Conservation (phyloP, 305 asterid species). For the Fraxinus latifolia region DNA sequence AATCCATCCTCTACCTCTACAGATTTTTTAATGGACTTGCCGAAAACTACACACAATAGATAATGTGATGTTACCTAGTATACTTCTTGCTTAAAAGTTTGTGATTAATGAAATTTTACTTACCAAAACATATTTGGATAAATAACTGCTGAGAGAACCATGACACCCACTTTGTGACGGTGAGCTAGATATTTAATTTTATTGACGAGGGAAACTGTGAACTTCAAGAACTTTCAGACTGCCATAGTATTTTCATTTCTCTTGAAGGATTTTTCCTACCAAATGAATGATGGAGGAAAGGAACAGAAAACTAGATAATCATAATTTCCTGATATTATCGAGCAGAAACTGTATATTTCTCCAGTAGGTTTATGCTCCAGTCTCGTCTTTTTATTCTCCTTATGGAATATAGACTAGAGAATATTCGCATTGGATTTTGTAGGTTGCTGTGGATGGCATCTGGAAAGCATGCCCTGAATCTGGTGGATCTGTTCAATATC, state of each 20-base stretch:
- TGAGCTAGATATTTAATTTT: not conserved
- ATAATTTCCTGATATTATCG: not conserved
- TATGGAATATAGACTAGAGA: not conserved
- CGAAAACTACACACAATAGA: not conserved
- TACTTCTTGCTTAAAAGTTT: not conserved
- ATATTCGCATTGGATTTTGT: not conserved
- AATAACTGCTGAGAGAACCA: not conserved
- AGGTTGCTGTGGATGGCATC: conserved; percentile 94
- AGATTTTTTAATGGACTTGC: not conserved
- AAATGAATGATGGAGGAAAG: not conserved
- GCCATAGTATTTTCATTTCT: not conserved
- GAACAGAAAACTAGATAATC: conserved; percentile 5
- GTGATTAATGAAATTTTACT: not conserved
- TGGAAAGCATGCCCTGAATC: conserved; percentile 88
- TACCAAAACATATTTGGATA: not conserved
- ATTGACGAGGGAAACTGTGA: not conserved
- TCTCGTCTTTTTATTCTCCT: not conserved
- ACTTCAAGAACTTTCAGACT: not conserved
- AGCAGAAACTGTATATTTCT: not conserved
- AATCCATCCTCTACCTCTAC: not conserved
- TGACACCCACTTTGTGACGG: not conserved
- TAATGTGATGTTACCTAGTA: not conserved
- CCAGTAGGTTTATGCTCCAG: conserved; percentile 8
- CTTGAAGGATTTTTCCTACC: not conserved
- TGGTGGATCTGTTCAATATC: conserved; percentile 83